Percentiles rank a stretch among this genome's conserved stretches.
Evolutionary conservation across 148 eudicot species (phyloP).

Genomic region (Vaccinium vitisidaea): DNA sequence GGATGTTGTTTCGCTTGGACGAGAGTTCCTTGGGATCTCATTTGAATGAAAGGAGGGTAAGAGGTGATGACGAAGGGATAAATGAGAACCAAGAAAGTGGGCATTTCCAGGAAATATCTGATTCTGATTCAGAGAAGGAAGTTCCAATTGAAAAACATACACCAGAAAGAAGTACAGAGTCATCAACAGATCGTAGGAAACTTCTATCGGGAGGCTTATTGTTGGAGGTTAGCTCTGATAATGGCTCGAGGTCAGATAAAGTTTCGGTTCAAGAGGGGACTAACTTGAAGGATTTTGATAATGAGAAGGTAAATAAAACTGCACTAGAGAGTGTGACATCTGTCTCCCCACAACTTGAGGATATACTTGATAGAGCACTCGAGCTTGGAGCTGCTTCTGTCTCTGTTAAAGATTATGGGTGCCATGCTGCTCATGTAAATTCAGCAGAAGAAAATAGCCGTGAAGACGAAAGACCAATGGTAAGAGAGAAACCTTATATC

Average conservation of each 20-base stretch:
- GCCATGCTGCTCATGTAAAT: conserved; percentile 36
- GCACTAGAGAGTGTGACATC: conserved; percentile 32
- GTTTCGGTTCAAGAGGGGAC: conserved; percentile 28
- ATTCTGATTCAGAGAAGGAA: conserved; percentile 69
- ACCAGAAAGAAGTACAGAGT: conserved; percentile 19
- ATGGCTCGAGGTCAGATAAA: conserved; percentile 30
- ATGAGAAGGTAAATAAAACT: conserved; percentile 31
- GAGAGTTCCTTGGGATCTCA: conserved; percentile 95
- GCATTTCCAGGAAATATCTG: conserved; percentile 45
- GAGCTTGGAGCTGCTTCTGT: conserved; percentile 80
- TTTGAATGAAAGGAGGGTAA: conserved; percentile 93
- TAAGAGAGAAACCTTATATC: conserved; percentile 72
- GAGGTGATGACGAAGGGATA: conserved; percentile 88
- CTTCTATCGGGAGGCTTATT: conserved; percentile 19
- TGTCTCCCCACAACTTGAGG: conserved; percentile 62
- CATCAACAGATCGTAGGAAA: conserved; percentile 25
- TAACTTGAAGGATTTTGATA: conserved; percentile 7
- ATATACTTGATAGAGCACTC: conserved; percentile 91
- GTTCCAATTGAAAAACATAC: conserved; percentile 28
- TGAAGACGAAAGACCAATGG: conserved; percentile 36
- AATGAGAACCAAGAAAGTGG: conserved; percentile 47
- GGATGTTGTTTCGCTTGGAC: conserved; percentile 86
- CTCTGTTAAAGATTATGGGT: conserved; percentile 48
- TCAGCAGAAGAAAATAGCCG: conserved; percentile 35
- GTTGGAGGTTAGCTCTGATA: conserved; percentile 11